phyloP scores from a whole-genome alignment of 805 yeast species.

The Schwanniomyces vanrijiae region DNA sequence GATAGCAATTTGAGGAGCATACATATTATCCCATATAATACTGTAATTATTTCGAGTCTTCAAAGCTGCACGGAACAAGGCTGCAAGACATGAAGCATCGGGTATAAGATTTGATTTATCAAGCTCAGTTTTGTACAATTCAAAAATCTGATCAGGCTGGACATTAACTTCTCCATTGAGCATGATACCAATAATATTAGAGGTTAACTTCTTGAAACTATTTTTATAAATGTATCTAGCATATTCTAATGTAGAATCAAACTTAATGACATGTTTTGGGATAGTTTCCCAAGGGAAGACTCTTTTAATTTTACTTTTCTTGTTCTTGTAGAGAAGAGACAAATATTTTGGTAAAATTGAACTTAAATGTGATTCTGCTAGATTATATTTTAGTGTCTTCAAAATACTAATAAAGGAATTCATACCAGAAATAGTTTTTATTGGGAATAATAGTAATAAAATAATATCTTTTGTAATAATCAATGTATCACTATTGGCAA shows the following conservation, averaged over 20 bases:
- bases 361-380: conserved; percentile 14
- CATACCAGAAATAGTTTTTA: conserved; percentile 21
- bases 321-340: conserved; percentile 18
- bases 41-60: conserved; percentile 14
- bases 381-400: conserved; percentile 4
- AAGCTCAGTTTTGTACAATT: conserved; percentile 28
- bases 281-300: background rate
- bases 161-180: conserved; percentile 34
- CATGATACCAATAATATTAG: conserved; percentile 31
- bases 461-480: conserved; percentile 35
- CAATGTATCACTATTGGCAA: conserved; percentile 16
- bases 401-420: conserved; percentile 18
- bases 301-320: conserved; percentile 3
- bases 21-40: conserved; percentile 48
- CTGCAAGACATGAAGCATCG: conserved; percentile 32
- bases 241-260: conserved; percentile 10
- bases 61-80: conserved; percentile 50
- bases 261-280: background rate
- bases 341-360: conserved; percentile 30
- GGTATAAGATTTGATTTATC: conserved; percentile 16
- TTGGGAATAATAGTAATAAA: conserved; percentile 28
- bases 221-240: conserved; percentile 29
- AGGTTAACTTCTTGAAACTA: conserved; percentile 21
- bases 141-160: conserved; percentile 27
- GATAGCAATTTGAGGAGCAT: conserved; percentile 61